phyloP scores from a whole-genome alignment of 177 flowering plant species.

The Tripterygium wilfordii region DNA sequence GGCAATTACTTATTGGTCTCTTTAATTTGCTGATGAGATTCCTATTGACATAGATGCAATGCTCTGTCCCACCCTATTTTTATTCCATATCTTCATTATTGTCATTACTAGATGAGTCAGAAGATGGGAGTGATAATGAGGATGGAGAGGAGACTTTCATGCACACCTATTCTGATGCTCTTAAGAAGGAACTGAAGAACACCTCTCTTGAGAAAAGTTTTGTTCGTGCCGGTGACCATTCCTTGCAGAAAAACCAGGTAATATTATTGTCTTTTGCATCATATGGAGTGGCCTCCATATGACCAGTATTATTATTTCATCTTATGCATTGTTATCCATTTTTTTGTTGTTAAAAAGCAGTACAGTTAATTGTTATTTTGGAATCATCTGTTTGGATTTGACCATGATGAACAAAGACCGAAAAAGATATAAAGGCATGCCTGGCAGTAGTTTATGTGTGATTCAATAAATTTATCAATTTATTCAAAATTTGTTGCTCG shows the following conservation, averaged over 20 bases:
- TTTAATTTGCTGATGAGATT: too few species aligned
- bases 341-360: too few species aligned
- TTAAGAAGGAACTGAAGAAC: constrained; percentile 59
- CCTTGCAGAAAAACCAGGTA: constrained; percentile 44
- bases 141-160: constrained; percentile 49
- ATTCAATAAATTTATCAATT: too few species aligned
- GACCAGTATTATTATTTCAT: neutral
- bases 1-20: too few species aligned
- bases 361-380: too few species aligned
- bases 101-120: constrained; percentile 19
- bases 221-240: constrained; percentile 51
- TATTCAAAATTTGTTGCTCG: too few species aligned
- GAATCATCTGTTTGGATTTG: too few species aligned
- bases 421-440: too few species aligned
- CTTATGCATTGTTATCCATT: too few species aligned
- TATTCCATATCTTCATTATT: neutral
- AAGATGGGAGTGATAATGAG: constrained; percentile 38
- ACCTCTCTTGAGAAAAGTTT: constrained; percentile 72
- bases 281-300: neutral
- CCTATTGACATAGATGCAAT: too few species aligned
- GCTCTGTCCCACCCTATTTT: neutral
- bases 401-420: too few species aligned
- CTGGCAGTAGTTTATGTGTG: too few species aligned
- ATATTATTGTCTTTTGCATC: neutral
- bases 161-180: constrained; percentile 66